Conservation (phyloP, 75 land plant species). For the Gnetum montanum region DNA sequence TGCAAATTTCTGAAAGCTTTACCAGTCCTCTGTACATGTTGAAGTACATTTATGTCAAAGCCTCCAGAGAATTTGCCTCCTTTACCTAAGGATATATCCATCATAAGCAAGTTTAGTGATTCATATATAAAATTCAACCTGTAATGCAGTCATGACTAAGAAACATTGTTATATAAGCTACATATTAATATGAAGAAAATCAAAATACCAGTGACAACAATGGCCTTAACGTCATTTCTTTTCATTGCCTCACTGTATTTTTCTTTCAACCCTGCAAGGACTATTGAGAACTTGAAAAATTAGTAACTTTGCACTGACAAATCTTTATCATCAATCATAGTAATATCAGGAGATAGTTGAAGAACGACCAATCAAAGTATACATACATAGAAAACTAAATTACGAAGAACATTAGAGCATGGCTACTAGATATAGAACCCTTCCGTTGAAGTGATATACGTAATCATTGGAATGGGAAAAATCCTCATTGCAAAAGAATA, state of each 20-base stretch:
- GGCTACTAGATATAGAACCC: too few relatives aligned
- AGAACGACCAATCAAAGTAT: background rate
- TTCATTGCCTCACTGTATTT: conserved; percentile 58
- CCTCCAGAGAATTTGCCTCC: conserved; percentile 93
- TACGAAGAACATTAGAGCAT: too few relatives aligned
- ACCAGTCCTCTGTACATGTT: conserved; percentile 65
- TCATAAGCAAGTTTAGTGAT: background rate
- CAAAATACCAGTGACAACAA: conserved; percentile 82
- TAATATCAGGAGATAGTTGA: background rate
- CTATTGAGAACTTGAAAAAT: conserved; percentile 37
- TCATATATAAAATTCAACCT: too few relatives aligned
- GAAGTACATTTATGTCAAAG: conserved; percentile 75
- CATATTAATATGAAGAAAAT: too few relatives aligned
- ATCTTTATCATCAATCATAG: background rate
- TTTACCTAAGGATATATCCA: conserved; percentile 50
- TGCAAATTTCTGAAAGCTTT: background rate
- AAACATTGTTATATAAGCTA: too few relatives aligned
- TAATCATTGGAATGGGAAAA: too few relatives aligned
- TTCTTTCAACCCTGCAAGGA: conserved; percentile 55
- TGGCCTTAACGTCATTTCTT: conserved; percentile 68
- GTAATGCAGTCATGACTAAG: too few relatives aligned
- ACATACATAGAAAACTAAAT: too few relatives aligned
- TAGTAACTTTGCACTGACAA: too few relatives aligned
- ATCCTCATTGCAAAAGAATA: too few relatives aligned
- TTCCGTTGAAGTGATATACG: too few relatives aligned